phyloP scores from a whole-genome alignment of 306 rosid genomes.

The Cyclanthera cordifolia region DNA sequence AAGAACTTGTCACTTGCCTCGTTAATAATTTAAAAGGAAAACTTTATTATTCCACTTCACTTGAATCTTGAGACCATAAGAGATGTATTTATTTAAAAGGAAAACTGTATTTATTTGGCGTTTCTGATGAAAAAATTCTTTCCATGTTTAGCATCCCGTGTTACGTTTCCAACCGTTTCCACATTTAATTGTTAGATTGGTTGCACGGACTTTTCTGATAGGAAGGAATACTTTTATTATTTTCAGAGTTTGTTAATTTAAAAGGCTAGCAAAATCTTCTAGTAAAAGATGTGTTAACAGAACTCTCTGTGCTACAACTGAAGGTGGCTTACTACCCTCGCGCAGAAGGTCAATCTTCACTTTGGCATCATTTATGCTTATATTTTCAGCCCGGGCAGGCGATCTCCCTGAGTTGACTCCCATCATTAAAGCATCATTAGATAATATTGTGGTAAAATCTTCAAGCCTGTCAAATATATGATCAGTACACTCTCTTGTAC shows the following conservation, averaged over 20 bases:
- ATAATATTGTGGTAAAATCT: conserved; percentile 34
- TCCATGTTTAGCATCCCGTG: background rate
- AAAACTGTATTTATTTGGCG: background rate
- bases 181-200: background rate
- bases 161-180: background rate
- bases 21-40: background rate
- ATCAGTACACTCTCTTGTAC: conserved; percentile 14
- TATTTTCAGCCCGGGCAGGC: conserved; percentile 64
- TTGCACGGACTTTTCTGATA: background rate
- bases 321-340: conserved; percentile 71
- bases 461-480: conserved; percentile 13
- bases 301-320: conserved; percentile 20
- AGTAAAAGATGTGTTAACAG: background rate
- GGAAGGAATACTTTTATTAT: background rate
- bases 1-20: background rate
- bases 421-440: conserved; percentile 43
- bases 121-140: background rate
- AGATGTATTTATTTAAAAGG: too few species aligned
- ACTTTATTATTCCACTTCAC: background rate
- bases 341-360: conserved; percentile 79
- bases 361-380: conserved; percentile 71
- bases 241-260: background rate
- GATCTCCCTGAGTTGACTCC: conserved; percentile 57
- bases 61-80: background rate
- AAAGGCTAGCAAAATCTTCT: conserved; percentile 4